Evolutionary conservation across 352 stramenopile genomes (phyloP).

Genomic region (Phytophthora hibernalis): DNA sequence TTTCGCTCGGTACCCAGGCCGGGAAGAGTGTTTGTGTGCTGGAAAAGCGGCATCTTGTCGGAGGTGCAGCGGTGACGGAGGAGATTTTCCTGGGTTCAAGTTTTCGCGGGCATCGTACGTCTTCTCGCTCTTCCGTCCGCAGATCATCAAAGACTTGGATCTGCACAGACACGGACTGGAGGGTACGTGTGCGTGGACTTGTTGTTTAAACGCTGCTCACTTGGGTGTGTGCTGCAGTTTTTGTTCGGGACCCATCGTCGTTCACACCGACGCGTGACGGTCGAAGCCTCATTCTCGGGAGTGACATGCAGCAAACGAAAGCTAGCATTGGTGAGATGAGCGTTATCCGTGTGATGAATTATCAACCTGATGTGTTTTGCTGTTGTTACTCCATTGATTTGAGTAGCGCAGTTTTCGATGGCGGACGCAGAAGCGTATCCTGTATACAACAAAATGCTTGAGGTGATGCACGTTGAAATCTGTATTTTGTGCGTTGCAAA

Average conservation of each 20-base stretch:
- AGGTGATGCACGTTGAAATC: constrained; percentile 38
- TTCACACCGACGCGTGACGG: constrained; percentile 89
- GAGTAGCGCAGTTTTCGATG: constrained; percentile 81
- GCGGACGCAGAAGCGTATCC: constrained; percentile 83
- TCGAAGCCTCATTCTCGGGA: constrained; percentile 80
- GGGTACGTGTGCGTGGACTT: constrained; percentile 37
- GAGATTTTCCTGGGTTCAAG: constrained; percentile 92
- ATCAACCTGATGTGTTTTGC: constrained; percentile 1
- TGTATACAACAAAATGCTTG: constrained; percentile 84
- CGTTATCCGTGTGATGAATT: not conserved
- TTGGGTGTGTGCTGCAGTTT: constrained; percentile 46
- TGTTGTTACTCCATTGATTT: not conserved
- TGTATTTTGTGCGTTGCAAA: not conserved
- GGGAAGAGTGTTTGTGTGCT: constrained; percentile 90
- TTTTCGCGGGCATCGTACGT: constrained; percentile 93
- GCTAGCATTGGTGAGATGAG: constrained; percentile 63
- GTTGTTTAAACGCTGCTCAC: not conserved
- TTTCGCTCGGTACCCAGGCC: constrained; percentile 40
- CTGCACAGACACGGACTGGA: constrained; percentile 80
- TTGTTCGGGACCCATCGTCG: constrained; percentile 83
- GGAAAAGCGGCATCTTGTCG: constrained; percentile 89
- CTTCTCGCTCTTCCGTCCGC: constrained; percentile 89
- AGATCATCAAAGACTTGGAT: constrained; percentile 91
- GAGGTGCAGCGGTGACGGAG: constrained; percentile 90
- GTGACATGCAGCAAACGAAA: constrained; percentile 80